These are phyloP conservation scores for Microbotryum intermedium DNA, from an alignment of 1,284 basidiomycete species.

Conservation along the genomic window DNA sequence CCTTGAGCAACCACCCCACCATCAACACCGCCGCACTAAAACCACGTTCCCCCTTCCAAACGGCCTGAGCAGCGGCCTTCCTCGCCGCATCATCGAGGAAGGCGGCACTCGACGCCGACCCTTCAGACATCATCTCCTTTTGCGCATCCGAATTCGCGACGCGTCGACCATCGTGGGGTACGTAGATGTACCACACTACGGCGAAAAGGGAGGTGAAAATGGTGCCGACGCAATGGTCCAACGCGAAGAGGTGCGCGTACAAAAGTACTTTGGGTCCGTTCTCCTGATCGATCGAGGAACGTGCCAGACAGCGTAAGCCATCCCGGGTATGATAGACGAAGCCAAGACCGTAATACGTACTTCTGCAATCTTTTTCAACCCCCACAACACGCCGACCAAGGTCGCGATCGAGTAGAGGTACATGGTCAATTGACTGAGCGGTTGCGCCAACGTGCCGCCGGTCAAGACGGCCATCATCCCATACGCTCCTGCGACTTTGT, in stretches of 20 bases:
- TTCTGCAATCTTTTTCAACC: conserved; percentile 70
- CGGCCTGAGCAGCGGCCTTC: conserved; percentile 58
- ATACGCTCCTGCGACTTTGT: conserved; percentile 97
- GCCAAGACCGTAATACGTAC: conserved; percentile 41
- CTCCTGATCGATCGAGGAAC: conserved; percentile 52
- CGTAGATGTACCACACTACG: conserved; percentile 79
- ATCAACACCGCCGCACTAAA: conserved; percentile 67
- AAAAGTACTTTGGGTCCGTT: conserved; percentile 71
- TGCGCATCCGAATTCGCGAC: conserved; percentile 76
- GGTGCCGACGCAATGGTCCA: conserved; percentile 88
- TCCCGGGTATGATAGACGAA: not conserved
- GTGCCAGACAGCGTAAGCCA: not conserved
- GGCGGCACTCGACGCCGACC: conserved; percentile 42
- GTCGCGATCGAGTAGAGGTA: conserved; percentile 87
- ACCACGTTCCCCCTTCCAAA: conserved; percentile 87
- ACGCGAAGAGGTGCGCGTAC: conserved; percentile 83
- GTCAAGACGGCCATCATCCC: conserved; percentile 86
- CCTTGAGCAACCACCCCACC: conserved; percentile 81
- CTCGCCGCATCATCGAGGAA: conserved; percentile 57
- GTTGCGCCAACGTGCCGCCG: conserved; percentile 54
- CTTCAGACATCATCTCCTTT: conserved; percentile 56
- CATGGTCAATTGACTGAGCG: conserved; percentile 60
- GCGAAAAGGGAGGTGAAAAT: conserved; percentile 86
- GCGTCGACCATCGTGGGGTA: conserved; percentile 77
- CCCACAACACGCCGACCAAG: conserved; percentile 77